Evolutionary conservation across 2,329 filamentous ascomycete species (phyloP).

Genomic region (Colletotrichum orchidophilum): DNA sequence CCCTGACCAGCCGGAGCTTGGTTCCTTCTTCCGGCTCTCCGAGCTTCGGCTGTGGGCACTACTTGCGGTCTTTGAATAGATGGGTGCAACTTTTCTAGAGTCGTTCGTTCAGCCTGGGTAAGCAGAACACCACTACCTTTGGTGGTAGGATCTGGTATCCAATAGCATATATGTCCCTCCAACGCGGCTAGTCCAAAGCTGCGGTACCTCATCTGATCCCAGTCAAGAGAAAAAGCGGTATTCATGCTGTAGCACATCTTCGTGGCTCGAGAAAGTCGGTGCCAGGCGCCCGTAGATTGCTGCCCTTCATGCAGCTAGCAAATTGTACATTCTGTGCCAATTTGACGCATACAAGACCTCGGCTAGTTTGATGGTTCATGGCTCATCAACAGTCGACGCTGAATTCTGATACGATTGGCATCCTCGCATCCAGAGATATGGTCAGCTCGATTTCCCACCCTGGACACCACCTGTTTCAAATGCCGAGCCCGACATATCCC

Average conservation of each 20-base stretch:
- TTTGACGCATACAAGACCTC: neutral
- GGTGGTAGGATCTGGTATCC: neutral
- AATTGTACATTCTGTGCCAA: neutral
- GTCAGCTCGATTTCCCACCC: slow-evolving; percentile 1
- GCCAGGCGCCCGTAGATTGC: neutral
- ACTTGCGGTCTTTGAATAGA: neutral
- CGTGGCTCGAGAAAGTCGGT: neutral
- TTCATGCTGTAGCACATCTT: neutral
- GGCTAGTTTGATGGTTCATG: neutral
- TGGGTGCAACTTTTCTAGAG: too few species aligned
- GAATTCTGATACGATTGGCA: neutral
- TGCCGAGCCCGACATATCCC: slow-evolving; percentile 22
- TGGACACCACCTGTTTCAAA: neutral
- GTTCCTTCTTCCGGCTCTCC: neutral
- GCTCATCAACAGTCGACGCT: neutral
- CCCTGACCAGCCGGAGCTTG: neutral
- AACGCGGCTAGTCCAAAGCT: slow-evolving; percentile 8
- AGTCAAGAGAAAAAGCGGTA: neutral
- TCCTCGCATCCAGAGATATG: neutral
- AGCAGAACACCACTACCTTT: neutral
- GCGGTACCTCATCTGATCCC: neutral
- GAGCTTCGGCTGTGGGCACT: neutral
- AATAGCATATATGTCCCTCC: neutral
- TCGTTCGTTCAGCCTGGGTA: neutral
- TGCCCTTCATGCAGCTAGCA: neutral